These are phyloP conservation scores for Mycena leptocephala DNA, from an alignment of 768 basidiomycete genomes.

Conservation along the genomic window DNA sequence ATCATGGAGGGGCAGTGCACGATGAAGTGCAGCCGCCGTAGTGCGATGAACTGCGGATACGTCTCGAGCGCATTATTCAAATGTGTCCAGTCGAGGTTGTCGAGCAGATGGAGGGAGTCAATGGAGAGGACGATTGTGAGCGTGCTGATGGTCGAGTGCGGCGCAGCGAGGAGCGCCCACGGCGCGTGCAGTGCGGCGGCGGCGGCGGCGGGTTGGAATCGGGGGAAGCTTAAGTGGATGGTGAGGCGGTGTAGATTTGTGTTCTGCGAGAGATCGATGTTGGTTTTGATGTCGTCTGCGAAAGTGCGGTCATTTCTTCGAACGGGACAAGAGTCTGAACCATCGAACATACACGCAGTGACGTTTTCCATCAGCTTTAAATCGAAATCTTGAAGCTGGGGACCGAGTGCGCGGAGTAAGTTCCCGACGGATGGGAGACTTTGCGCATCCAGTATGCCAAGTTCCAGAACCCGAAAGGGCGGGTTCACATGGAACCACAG, in stretches of 20 bases:
- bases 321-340: neutral
- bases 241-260: no score
- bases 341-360: constrained; percentile 15
- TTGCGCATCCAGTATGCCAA: no score
- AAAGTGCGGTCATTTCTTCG: neutral
- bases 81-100: no score
- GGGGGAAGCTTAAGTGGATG: constrained; percentile 23
- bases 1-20: neutral
- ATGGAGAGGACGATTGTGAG: constrained; percentile 28
- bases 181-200: neutral
- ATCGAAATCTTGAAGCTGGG: no score
- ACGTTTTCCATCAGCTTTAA: constrained; percentile 12
- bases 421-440: no score
- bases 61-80: no score
- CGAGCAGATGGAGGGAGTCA: constrained; percentile 34
- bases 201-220: neutral
- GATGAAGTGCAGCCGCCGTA: constrained; percentile 10
- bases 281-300: constrained; percentile 3
- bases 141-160: no score
- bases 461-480: no score
- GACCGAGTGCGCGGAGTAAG: no score
- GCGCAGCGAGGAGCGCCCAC: no score
- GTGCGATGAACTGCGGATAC: neutral
- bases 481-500: no score
- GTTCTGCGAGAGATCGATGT: no score